Conservation (phyloP, 2,329 filamentous ascomycete species). For the Teratosphaeria pseudoeucalypti region DNA sequence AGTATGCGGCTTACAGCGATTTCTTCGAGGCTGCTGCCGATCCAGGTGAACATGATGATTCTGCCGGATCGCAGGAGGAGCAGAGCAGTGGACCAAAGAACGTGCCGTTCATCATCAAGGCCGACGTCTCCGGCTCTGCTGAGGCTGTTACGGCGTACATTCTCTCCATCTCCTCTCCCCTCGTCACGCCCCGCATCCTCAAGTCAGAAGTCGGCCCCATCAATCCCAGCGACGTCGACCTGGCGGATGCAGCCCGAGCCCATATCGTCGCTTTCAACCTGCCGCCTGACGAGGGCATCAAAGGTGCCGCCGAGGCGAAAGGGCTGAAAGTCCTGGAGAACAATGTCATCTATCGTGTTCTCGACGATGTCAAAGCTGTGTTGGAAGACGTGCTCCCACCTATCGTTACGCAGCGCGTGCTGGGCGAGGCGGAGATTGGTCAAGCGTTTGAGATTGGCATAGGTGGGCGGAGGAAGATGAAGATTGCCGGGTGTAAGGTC, state of each 20-base stretch:
- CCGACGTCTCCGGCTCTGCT: constrained; percentile 84
- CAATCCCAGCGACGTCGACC: constrained; percentile 78
- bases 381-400: constrained; percentile 62
- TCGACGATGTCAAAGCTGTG: constrained; percentile 59
- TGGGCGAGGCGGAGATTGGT: constrained; percentile 78
- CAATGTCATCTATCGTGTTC: constrained; percentile 73
- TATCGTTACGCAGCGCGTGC: constrained; percentile 56
- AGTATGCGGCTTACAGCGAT: constrained; percentile 1
- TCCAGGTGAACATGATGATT: constrained; percentile 22
- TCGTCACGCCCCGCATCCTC: constrained; percentile 68
- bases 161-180: constrained; percentile 68
- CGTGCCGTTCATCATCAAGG: constrained; percentile 80
- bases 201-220: constrained; percentile 68
- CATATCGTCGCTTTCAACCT: constrained; percentile 82
- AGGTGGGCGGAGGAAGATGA: constrained; percentile 57
- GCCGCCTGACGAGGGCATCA: constrained; percentile 52
- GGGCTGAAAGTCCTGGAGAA: constrained; percentile 73
- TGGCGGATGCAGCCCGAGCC: constrained; percentile 66
- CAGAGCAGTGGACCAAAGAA: constrained; percentile 38
- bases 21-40: constrained; percentile 22
- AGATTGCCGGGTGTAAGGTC: constrained; percentile 80
- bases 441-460: constrained; percentile 77
- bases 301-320: constrained; percentile 56
- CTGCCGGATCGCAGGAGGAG: constrained; percentile 32
- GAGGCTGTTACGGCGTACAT: constrained; percentile 79